phyloP scores from a whole-genome alignment of 1,284 basidiomycete genomes.

The Apiotrichum laibachii region DNA sequence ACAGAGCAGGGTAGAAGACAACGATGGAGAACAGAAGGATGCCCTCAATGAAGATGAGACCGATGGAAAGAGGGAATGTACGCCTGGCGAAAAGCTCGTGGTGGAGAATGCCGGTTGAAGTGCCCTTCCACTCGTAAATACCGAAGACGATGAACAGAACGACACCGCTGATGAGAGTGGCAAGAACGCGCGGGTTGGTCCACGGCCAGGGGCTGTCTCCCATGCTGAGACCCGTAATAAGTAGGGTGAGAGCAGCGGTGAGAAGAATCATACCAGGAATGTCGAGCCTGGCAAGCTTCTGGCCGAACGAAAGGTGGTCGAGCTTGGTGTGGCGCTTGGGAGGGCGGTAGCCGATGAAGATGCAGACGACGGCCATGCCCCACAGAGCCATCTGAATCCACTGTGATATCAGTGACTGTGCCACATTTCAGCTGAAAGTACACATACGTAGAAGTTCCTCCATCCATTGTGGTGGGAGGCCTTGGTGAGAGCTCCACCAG shows the following conservation, averaged over 20 bases:
- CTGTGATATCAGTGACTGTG: neutral
- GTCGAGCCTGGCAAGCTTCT: conserved; percentile 13
- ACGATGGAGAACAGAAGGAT: conserved; percentile 18
- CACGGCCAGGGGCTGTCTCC: conserved; percentile 17
- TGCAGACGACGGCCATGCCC: conserved; percentile 4
- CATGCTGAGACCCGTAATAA: conserved; percentile 7
- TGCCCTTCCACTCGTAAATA: conserved; percentile 17
- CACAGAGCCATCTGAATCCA: conserved; percentile 19
- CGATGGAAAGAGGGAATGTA: conserved; percentile 19
- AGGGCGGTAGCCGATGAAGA: conserved; percentile 12
- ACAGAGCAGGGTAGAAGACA: conserved; percentile 20
- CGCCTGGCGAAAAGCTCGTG: conserved; percentile 22
- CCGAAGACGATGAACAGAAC: conserved; percentile 5
- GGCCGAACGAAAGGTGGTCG: conserved; percentile 9
- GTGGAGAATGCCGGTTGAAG: conserved; percentile 15
- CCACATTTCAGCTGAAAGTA: neutral
- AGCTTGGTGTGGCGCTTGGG: conserved; percentile 16
- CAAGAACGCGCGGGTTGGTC: conserved; percentile 7
- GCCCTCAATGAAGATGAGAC: conserved; percentile 23
- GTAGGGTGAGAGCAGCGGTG: conserved; percentile 1
- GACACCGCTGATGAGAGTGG: conserved; percentile 11
- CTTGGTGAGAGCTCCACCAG: conserved; percentile 1
- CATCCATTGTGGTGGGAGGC: conserved; percentile 2
- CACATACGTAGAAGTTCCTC: conserved; percentile 10
- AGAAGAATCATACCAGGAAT: conserved; percentile 12